These are phyloP conservation scores for Malania oleifera DNA, from an alignment of 164 flowering plant species.

Conservation along the genomic window DNA sequence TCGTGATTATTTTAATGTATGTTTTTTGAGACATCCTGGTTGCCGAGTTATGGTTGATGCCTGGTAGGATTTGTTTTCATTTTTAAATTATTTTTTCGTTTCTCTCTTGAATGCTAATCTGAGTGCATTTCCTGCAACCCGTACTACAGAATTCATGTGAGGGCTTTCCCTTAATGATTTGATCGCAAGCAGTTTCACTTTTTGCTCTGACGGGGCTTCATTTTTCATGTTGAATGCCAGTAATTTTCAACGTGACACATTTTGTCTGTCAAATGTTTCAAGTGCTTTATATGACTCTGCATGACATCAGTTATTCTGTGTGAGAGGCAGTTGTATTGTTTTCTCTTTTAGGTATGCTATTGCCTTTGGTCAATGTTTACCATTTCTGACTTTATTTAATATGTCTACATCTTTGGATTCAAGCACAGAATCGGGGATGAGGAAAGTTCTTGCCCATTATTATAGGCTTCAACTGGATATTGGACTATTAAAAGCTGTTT, in stretches of 20 bases:
- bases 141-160: no score
- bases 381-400: background rate
- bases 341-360: background rate
- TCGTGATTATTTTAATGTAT: background rate
- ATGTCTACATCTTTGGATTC: background rate
- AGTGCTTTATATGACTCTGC: no score
- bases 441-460: no score
- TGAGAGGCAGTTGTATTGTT: background rate
- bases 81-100: no score
- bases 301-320: no score
- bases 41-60: background rate
- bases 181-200: no score
- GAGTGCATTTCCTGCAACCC: background rate
- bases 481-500: no score
- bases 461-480: no score
- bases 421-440: background rate
- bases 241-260: background rate
- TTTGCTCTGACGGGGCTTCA: no score
- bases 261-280: no score
- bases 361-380: background rate
- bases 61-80: background rate
- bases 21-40: background rate
- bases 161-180: no score
- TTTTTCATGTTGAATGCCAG: no score
- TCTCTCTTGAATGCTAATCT: background rate